Percentiles rank a stretch among this genome's conserved stretches.
These are phyloP conservation scores for Trametes sp. DNA, from an alignment of 1,284 basidiomycete genomes.

Conservation along the genomic window DNA sequence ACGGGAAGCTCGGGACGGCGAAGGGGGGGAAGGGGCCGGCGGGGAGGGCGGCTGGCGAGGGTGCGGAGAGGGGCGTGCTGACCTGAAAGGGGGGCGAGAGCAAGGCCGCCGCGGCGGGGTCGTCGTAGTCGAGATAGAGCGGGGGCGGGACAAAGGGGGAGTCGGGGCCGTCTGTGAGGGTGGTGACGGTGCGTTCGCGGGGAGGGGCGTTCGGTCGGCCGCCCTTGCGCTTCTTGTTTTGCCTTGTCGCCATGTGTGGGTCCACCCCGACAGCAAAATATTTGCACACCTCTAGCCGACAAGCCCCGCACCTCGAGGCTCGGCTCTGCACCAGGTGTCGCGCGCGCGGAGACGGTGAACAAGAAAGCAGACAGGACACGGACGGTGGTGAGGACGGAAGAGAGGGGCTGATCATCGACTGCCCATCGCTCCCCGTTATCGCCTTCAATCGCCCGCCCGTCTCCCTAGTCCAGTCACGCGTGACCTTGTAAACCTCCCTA, in stretches of 20 bases:
- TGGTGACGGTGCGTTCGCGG: slow-evolving; percentile 70
- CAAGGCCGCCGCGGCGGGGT: slow-evolving; percentile 49
- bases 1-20: slow-evolving; percentile 35
- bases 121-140: slow-evolving; percentile 41
- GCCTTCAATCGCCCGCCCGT: neutral
- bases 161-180: slow-evolving; percentile 63
- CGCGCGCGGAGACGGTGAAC: neutral
- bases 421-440: slow-evolving; percentile 5
- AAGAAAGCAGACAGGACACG: neutral
- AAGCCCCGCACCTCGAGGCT: too few species aligned
- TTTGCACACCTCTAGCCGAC: slow-evolving; percentile 9
- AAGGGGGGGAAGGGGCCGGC: slow-evolving; percentile 28
- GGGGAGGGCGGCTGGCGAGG: slow-evolving; percentile 9
- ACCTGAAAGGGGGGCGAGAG: slow-evolving; percentile 44
- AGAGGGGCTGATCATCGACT: neutral
- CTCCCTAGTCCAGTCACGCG: slow-evolving; percentile 14
- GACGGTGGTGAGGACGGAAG: neutral
- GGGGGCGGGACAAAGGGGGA: slow-evolving; percentile 55
- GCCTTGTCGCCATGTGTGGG: slow-evolving; percentile 60
- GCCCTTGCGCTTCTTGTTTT: slow-evolving; percentile 68
- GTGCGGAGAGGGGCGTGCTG: slow-evolving; percentile 35
- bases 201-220: slow-evolving; percentile 55
- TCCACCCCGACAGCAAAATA: slow-evolving; percentile 22
- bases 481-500: neutral
- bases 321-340: neutral